Percentiles rank a stretch among this genome's conserved stretches.
Evolutionary conservation across 352 stramenopile genomes (phyloP).

Genomic region (Phytopythium mirpurense): DNA sequence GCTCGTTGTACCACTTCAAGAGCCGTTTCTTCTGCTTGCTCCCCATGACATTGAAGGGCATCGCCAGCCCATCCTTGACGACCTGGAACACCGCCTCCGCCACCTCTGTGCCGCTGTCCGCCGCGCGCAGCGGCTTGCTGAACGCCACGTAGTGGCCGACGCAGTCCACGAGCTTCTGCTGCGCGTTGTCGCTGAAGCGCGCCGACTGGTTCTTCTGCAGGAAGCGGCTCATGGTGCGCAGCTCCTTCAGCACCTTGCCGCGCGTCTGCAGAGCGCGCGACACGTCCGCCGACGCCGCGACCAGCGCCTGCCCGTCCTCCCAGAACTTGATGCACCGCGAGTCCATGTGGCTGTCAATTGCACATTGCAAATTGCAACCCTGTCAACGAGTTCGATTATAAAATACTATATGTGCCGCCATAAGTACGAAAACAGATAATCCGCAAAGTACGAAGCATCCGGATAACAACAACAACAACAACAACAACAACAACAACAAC

Average conservation of each 20-base stretch:
- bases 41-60: conserved; percentile 79
- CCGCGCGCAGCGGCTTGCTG: conserved; percentile 33
- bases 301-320: conserved; percentile 61
- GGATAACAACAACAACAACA: too few species aligned
- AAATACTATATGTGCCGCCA: too few species aligned
- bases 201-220: conserved; percentile 73
- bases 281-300: conserved; percentile 18
- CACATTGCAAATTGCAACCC: too few species aligned
- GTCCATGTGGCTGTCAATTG: conserved; percentile 44
- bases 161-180: conserved; percentile 76
- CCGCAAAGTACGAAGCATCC: background rate
- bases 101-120: conserved; percentile 27
- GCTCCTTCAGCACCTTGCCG: conserved; percentile 64
- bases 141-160: conserved; percentile 63
- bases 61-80: conserved; percentile 76
- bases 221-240: conserved; percentile 71
- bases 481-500: too few species aligned
- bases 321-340: conserved; percentile 70
- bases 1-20: conserved; percentile 84
- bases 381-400: too few species aligned
- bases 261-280: conserved; percentile 21
- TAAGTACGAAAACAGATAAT: conserved; percentile 10
- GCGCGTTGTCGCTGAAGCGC: conserved; percentile 72
- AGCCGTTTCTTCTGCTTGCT: conserved; percentile 81
- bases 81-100: conserved; percentile 56